A percentile compares a stretch with the other conserved stretches of the same genome.
These are phyloP conservation scores for Backusella sp. DNA, from an alignment of 192 early-diverging fungal species.

Conservation along the genomic window DNA sequence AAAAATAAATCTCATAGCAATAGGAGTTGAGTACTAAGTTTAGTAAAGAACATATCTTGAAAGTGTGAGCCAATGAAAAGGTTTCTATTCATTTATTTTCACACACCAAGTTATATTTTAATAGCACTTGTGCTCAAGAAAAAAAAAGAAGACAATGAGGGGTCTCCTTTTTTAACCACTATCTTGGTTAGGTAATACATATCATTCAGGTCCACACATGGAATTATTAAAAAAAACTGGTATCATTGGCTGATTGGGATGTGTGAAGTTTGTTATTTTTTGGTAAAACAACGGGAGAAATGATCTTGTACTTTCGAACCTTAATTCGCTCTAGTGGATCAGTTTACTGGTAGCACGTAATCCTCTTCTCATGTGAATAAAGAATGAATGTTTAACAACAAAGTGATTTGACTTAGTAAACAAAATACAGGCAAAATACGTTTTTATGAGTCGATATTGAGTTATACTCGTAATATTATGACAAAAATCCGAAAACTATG, in stretches of 20 bases:
- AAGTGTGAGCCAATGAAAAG: neutral
- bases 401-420: neutral
- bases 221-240: neutral
- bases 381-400: neutral
- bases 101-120: neutral
- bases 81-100: neutral
- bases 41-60: neutral
- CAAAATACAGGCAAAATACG: neutral
- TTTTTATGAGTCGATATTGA: neutral
- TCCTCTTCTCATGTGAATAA: neutral
- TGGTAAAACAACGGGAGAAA: neutral
- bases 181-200: neutral
- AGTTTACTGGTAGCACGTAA: neutral
- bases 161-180: neutral
- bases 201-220: neutral
- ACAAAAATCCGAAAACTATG: neutral
- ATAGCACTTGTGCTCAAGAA: neutral
- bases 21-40: neutral
- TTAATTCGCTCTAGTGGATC: neutral
- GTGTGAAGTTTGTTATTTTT: neutral
- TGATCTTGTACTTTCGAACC: neutral
- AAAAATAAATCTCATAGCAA: neutral
- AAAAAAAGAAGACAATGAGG: neutral
- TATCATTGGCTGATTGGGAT: neutral
- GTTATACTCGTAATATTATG: neutral